Evolutionary conservation across 805 yeast species (phyloP).

Genomic region (Ogataea populi-albae): DNA sequence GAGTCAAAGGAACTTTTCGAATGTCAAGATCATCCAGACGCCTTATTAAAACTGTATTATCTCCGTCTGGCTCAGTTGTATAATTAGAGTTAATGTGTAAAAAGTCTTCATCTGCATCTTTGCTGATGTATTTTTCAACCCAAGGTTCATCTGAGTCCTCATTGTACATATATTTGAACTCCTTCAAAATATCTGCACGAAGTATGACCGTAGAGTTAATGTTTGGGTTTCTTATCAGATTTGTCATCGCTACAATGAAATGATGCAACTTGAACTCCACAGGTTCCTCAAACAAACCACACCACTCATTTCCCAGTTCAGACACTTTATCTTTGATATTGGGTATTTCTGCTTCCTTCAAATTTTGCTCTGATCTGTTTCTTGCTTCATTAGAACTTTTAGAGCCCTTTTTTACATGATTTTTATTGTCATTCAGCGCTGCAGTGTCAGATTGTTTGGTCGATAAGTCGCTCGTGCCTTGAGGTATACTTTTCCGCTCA

Average conservation of each 20-base stretch:
- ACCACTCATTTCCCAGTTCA: slow-evolving; percentile 59
- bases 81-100: slow-evolving; percentile 15
- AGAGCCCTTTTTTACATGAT: slow-evolving; percentile 1
- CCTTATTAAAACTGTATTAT: slow-evolving; percentile 23
- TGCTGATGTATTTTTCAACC: slow-evolving; percentile 25
- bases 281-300: slow-evolving; percentile 47
- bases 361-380: slow-evolving; percentile 20
- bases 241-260: slow-evolving; percentile 73
- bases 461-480: no score
- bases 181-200: slow-evolving; percentile 77
- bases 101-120: slow-evolving; percentile 34
- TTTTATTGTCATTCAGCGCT: no score
- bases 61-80: slow-evolving; percentile 8
- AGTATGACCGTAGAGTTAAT: slow-evolving; percentile 88
- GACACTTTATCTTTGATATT: slow-evolving; percentile 42
- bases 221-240: slow-evolving; percentile 78
- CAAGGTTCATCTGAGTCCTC: slow-evolving; percentile 30
- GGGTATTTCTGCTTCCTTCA: slow-evolving; percentile 32
- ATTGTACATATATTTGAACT: slow-evolving; percentile 39
- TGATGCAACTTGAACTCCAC: slow-evolving; percentile 53
- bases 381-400: slow-evolving; percentile 6
- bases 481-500: no score
- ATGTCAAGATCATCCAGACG: slow-evolving; percentile 42
- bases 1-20: slow-evolving; percentile 32
- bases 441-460: no score